Conservation (phyloP, 139 green algal species). For the Auxenochlorella protothecoides region DNA sequence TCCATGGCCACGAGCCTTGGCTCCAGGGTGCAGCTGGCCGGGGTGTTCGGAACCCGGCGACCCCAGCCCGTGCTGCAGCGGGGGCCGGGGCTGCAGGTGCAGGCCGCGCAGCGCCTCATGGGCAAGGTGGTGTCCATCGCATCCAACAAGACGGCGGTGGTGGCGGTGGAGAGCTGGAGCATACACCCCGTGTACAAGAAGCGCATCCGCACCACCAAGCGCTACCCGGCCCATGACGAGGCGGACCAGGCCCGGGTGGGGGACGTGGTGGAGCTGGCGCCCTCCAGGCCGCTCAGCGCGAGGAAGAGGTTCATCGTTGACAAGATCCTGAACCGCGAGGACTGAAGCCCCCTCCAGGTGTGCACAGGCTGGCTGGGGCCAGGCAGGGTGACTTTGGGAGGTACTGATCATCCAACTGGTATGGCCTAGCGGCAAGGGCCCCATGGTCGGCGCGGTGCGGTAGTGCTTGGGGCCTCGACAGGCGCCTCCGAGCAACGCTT, state of each 20-base stretch:
- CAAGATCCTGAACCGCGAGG: background rate
- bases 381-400: background rate
- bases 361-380: background rate
- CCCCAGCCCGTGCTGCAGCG: too few species aligned
- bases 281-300: conserved; percentile 27
- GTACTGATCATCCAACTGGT: background rate
- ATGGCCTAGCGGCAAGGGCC: conserved; percentile 1
- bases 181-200: conserved; percentile 36
- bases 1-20: too few species aligned
- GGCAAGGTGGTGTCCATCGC: conserved; percentile 22
- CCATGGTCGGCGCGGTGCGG: background rate
- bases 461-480: background rate
- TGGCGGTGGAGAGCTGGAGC: conserved; percentile 18
- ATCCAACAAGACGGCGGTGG: conserved; percentile 41
- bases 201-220: conserved; percentile 22
- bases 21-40: too few species aligned
- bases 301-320: conserved; percentile 19
- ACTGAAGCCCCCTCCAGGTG: background rate
- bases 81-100: too few species aligned
- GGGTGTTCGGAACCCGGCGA: too few species aligned
- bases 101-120: background rate
- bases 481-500: background rate
- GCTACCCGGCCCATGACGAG: conserved; percentile 37
- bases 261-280: conserved; percentile 22
- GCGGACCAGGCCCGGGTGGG: conserved; percentile 19